Conservation (phyloP, 805 yeast species). For the Cyberlindnera americana region DNA sequence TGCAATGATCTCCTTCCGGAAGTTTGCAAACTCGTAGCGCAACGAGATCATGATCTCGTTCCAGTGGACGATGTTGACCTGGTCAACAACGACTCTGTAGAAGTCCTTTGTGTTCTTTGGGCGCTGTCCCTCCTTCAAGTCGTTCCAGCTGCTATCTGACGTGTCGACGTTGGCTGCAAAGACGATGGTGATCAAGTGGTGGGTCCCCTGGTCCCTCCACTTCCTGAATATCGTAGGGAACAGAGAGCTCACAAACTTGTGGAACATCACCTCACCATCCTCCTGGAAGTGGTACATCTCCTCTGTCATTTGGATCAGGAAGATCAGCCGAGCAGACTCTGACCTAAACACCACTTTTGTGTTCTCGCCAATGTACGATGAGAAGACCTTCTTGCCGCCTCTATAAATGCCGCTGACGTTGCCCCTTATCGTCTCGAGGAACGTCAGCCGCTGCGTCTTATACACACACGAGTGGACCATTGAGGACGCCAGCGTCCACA, state of each 20-base stretch:
- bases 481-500: constrained; percentile 77
- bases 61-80: constrained; percentile 87
- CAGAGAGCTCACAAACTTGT: constrained; percentile 85
- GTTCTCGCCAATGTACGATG: constrained; percentile 69
- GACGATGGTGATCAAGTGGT: constrained; percentile 87
- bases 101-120: constrained; percentile 69
- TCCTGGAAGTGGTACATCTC: constrained; percentile 99
- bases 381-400: constrained; percentile 64
- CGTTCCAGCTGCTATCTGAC: constrained; percentile 46
- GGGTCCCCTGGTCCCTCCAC: constrained; percentile 85
- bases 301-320: constrained; percentile 81
- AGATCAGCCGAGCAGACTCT: constrained; percentile 80
- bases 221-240: constrained; percentile 84
- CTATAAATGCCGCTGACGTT: constrained; percentile 57
- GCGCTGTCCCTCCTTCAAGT: constrained; percentile 67
- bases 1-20: constrained; percentile 64
- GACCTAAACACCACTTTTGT: constrained; percentile 87
- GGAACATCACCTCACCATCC: constrained; percentile 90
- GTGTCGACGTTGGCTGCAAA: constrained; percentile 74
- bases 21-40: constrained; percentile 78
- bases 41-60: constrained; percentile 85
- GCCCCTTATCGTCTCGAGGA: constrained; percentile 60
- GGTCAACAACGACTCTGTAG: constrained; percentile 92
- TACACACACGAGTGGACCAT: constrained; percentile 64
- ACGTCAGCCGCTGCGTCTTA: constrained; percentile 59